Conservation (phyloP, 2,329 filamentous ascomycete genomes). For the Pezicula carpinea region DNA sequence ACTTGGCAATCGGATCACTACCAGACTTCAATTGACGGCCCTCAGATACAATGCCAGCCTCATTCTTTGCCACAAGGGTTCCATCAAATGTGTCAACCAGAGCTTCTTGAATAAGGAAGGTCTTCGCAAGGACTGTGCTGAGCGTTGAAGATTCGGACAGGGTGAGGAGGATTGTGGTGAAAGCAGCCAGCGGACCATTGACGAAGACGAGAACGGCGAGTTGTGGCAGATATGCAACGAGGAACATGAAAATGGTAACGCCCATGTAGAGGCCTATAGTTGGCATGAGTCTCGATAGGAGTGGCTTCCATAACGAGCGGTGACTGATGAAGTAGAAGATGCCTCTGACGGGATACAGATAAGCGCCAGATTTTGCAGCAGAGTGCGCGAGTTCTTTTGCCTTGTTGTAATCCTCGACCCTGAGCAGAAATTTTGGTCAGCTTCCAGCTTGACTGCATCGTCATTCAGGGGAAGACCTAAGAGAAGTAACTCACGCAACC, state of each 20-base stretch:
- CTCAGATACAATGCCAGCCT: conserved; percentile 60
- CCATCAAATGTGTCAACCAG: conserved; percentile 88
- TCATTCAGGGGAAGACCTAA: background rate
- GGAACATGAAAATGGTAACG: conserved; percentile 78
- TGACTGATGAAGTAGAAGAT: conserved; percentile 56
- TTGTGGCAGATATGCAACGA: conserved; percentile 82
- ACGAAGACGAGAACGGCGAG: conserved; percentile 77
- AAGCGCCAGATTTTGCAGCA: conserved; percentile 71
- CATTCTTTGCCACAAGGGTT: conserved; percentile 48
- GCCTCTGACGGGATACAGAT: conserved; percentile 79
- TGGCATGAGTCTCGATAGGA: conserved; percentile 48
- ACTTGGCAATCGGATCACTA: conserved; percentile 47
- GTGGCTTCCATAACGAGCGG: conserved; percentile 53
- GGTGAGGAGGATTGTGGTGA: conserved; percentile 66
- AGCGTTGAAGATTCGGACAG: conserved; percentile 57
- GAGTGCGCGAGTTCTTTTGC: conserved; percentile 60
- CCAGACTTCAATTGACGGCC: conserved; percentile 68
- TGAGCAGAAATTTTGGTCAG: conserved; percentile 26
- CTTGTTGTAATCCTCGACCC: conserved; percentile 66
- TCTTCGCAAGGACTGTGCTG: conserved; percentile 54
- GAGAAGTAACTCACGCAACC: conserved; percentile 26
- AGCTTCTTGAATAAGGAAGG: conserved; percentile 75
- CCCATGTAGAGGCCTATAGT: conserved; percentile 67
- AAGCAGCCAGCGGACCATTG: conserved; percentile 75
- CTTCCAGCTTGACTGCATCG: background rate